Evolutionary conservation across 495 filamentous ascomycete genomes (phyloP), one percentile per base, ranked within the genome.

Genomic region (Mycothermus thermophilus): DNA sequence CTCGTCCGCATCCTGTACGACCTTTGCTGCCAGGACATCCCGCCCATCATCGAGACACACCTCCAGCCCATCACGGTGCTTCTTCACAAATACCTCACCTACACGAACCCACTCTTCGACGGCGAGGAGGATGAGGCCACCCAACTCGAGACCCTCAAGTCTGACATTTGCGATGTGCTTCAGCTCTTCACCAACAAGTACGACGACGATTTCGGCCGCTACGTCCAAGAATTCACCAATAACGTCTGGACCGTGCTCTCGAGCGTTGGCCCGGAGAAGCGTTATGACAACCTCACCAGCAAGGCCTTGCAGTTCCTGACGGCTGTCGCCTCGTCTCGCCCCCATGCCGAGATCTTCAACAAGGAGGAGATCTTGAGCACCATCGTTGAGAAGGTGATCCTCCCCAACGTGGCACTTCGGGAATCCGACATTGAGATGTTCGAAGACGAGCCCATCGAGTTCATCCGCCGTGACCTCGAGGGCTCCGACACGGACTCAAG

Each of bases 371-470:
- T 78, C 2, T 58, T 95, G 35, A 64, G 68, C 16, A 78, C 93
- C 47, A 79, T 99, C 16, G 79, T 94, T 22, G 83, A 95, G 56
- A 92, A 92, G 60, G 92, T 95, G 17, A 77, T 99, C 29, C 59
- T 99, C 35, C 92, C 92, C 22, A 99, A 95, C 43, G 74, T 96
- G 34, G 76, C 74, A 9, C 67, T 99, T 15, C 74, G 92, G 48
- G 85, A 92, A 42, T 83, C 86, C 2, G 92, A 99, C 39, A 75
- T 93, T 40, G 92, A 99, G 52, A 66, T 93, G 23, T 94, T 96
- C 44, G 92, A 96, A 52, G 92, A 99, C 48, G 92, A 99, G 54
- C 92, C 92, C 3, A 95, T 99, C 52, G 92, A 99, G 53, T 99
- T 93, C 57, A 96, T 96, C 48, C 70, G 92, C 34, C 75, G 85